phyloP scores from a whole-genome alignment of 169 alveolate genomes.

The Prorocentrum cordatum region DNA sequence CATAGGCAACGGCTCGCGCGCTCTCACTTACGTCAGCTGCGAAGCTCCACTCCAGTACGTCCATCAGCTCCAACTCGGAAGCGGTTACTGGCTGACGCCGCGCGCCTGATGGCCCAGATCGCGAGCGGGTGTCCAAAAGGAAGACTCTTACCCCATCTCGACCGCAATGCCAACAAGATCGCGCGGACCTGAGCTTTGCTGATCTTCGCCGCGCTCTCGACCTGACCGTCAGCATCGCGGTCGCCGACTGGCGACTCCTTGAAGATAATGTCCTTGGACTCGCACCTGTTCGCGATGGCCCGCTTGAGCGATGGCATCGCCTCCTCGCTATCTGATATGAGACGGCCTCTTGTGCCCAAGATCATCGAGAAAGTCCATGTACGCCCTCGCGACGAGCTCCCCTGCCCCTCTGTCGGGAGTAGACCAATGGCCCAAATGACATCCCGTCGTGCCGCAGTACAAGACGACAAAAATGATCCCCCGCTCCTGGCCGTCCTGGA shows the following conservation, averaged over 20 bases:
- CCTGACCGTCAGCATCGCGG: not conserved
- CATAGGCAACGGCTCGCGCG: not conserved
- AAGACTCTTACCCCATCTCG: not conserved
- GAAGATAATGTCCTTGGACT: not conserved
- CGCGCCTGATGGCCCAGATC: not conserved
- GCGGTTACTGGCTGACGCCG: not conserved
- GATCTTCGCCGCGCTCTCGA: not conserved
- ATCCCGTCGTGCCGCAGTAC: not conserved
- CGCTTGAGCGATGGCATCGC: not conserved
- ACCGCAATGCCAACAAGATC: not conserved
- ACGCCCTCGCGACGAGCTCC: not conserved
- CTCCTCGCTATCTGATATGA: not conserved
- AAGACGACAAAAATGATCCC: not conserved
- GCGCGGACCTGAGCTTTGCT: not conserved
- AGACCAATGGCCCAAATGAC: not conserved
- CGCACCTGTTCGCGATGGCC: not conserved
- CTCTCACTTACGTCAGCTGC: not conserved
- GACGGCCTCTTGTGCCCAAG: not conserved
- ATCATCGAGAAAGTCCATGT: not conserved
- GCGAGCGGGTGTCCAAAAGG: not conserved
- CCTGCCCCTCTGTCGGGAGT: not conserved
- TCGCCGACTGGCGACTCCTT: not conserved
- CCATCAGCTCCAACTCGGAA: not conserved
- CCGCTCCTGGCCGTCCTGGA: no score
- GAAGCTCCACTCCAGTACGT: not conserved